Conservation (phyloP, 2,329 filamentous ascomycete genomes). For the Cladosporium austrohemisphaericum region DNA sequence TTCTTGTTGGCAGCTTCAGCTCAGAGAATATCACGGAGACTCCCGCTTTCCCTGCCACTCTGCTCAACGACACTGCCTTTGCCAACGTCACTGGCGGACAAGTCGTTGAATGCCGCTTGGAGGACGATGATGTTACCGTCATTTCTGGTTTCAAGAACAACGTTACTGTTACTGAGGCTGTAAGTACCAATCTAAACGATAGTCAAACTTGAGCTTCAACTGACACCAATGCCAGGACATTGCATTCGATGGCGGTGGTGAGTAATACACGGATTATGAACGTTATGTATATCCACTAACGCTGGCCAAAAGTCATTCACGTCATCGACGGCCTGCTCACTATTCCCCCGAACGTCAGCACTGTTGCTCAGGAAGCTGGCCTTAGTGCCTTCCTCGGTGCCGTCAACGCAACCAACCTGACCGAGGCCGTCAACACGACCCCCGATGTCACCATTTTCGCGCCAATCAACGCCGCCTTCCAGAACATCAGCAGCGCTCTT, state of each 20-base stretch:
- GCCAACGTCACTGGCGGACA: conserved; percentile 60
- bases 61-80: conserved; percentile 51
- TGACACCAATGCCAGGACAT: conserved; percentile 32
- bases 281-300: too few species aligned
- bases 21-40: conserved; percentile 36
- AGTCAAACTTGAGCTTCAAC: conserved; percentile 3
- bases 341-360: conserved; percentile 30
- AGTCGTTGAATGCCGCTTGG: conserved; percentile 46
- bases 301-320: too few species aligned
- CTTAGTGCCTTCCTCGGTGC: conserved; percentile 19
- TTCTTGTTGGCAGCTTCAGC: conserved; percentile 51
- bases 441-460: conserved; percentile 61
- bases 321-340: conserved; percentile 41
- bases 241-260: conserved; percentile 43
- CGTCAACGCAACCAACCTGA: conserved; percentile 19
- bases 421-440: conserved; percentile 15
- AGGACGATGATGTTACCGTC: conserved; percentile 41
- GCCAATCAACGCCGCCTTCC: conserved; percentile 59
- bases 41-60: conserved; percentile 44
- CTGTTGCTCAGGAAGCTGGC: conserved; percentile 29
- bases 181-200: conserved; percentile 35
- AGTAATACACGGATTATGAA: too few species aligned
- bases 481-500: conserved; percentile 52
- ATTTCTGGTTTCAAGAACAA: conserved; percentile 51
- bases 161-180: conserved; percentile 47